Percentiles rank a stretch among this genome's conserved stretches.
These are phyloP conservation scores for Pyrenophora seminiperda DNA, from an alignment of 2,329 filamentous ascomycete genomes.

Conservation along the genomic window DNA sequence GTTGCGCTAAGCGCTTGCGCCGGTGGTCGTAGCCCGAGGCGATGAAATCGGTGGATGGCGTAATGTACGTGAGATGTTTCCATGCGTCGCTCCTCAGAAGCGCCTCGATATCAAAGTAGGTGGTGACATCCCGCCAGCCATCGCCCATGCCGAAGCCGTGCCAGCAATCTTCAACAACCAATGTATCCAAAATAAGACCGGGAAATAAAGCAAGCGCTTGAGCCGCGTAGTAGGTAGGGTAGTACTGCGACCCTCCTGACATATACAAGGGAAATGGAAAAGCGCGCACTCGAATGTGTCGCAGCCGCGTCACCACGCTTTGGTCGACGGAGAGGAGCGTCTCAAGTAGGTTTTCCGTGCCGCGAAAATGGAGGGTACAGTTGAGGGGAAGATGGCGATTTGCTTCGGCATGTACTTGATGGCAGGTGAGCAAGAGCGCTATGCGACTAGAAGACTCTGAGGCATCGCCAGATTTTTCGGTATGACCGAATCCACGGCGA, in stretches of 20 bases:
- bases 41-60: slow-evolving; percentile 44
- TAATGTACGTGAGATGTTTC: slow-evolving; percentile 42
- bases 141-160: slow-evolving; percentile 44
- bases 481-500: slow-evolving; percentile 34
- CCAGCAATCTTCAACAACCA: slow-evolving; percentile 44
- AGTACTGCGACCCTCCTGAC: slow-evolving; percentile 32
- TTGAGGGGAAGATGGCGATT: slow-evolving; percentile 42
- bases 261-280: slow-evolving; percentile 44
- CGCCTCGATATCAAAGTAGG: slow-evolving; percentile 43
- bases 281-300: slow-evolving; percentile 38
- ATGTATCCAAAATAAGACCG: slow-evolving; percentile 38
- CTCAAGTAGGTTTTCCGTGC: slow-evolving; percentile 42
- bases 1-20: slow-evolving; percentile 35
- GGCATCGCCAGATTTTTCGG: slow-evolving; percentile 3
- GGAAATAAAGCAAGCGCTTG: slow-evolving; percentile 41
- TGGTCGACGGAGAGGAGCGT: slow-evolving; percentile 41
- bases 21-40: slow-evolving; percentile 42
- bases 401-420: slow-evolving; percentile 38
- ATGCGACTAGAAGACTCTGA: slow-evolving; percentile 28
- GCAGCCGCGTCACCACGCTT: slow-evolving; percentile 38
- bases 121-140: slow-evolving; percentile 43
- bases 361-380: slow-evolving; percentile 39
- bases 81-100: slow-evolving; percentile 42
- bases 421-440: slow-evolving; percentile 40
- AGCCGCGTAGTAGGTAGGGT: slow-evolving; percentile 40